A percentile compares a stretch with the other conserved stretches of the same genome.
Evolutionary conservation across 176 grass and related monocot species (phyloP).

Genomic region (Avena sativa): DNA sequence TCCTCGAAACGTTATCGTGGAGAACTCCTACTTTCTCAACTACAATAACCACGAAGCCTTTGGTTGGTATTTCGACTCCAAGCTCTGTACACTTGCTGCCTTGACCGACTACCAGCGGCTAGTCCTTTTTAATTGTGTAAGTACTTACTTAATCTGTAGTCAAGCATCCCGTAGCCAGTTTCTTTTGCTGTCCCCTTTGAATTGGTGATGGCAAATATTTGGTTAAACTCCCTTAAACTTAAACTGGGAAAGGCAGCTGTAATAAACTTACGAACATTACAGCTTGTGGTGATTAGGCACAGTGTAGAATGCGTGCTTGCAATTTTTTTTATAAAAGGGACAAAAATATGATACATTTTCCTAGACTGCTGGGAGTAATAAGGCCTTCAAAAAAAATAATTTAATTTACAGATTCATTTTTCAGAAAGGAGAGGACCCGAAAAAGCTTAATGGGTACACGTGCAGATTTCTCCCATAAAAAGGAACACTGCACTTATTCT

Average conservation of each 20-base stretch:
- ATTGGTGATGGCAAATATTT: neutral
- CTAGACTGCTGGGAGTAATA: neutral
- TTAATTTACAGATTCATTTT: no score
- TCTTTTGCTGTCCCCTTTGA: neutral
- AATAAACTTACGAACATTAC: neutral
- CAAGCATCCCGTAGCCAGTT: neutral
- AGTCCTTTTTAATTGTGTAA: neutral
- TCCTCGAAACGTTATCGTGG: neutral
- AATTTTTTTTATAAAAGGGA: neutral
- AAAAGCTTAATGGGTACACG: neutral
- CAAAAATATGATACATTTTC: neutral
- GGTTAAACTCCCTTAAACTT: neutral
- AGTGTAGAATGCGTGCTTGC: neutral
- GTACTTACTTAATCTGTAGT: neutral
- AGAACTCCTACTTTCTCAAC: neutral
- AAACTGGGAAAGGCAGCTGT: neutral
- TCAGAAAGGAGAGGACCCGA: neutral
- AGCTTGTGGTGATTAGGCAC: neutral
- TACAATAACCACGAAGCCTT: neutral
- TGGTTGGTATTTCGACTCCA: neutral
- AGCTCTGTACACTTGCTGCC: neutral
- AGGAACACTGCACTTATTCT: neutral
- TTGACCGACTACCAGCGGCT: constrained; percentile 29
- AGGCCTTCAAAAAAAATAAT: neutral
- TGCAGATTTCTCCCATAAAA: neutral